Base-by-base conservation (phyloP, 148 eudicot species). In the Diospyros kaki region DNA sequence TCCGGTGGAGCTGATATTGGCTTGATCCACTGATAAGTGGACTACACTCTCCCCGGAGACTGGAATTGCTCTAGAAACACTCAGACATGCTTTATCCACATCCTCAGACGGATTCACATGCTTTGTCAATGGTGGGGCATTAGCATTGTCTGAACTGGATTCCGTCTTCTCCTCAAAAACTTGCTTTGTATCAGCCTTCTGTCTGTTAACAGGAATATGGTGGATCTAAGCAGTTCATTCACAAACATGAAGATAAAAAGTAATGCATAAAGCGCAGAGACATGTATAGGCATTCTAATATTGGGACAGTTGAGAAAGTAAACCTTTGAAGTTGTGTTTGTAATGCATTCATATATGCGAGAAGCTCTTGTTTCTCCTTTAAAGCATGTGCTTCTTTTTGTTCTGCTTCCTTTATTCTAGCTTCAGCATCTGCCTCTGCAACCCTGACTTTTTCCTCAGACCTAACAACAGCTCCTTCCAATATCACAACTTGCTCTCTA, bases 51-150 rank as follows among this genome's bases (percentile, higher is more conserved):
- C 89, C 42, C 84, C 90, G 18, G 92, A 83, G 14, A 83, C 87
- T 40, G 93, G 84, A 65, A 82, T 85, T 61, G 84, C 74, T 68
- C 86, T 84, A 39, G 96, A 89, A 76, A 86, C 82, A 63, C 92
- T 91, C 28, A 90, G 83, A 68, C 97, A 92, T 73, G 98, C 94
- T 80, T 95, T 95, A 75, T 95, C 98, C 64, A 95, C 96, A 75
- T 95, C 93, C 42, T 90, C 91, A 0, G 93, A 87, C 39, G 92
- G 88, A 80, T 95, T 88, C 18, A 92, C 97, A 69, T 92, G 97
- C 80, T 92, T 95, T 54, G 97, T 95, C 73, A 85, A 80, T 3
- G 96, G 85, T 75, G 71, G 82, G 28, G 86, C 77, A 58, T 85
- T 83, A 44, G 71, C 81, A 15, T 78, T 85, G 69, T 87, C 84